phyloP scores from a whole-genome alignment of 2,329 filamentous ascomycete species.

The Colletotrichum sp. region DNA sequence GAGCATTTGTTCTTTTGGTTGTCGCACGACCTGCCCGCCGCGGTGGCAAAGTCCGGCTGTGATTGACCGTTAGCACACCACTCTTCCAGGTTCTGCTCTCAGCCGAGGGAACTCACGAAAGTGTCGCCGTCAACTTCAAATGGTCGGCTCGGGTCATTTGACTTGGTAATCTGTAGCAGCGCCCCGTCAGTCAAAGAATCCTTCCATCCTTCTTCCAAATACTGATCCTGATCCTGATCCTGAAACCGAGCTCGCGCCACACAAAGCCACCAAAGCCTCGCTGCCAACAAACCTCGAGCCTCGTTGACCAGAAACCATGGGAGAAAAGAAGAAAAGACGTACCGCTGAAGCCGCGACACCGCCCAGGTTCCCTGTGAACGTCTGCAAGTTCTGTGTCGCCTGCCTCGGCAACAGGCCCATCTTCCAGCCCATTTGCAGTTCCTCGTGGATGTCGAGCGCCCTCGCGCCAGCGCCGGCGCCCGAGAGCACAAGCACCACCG shows the following conservation, averaged over 20 bases:
- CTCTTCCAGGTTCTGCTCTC: neutral
- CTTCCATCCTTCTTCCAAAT: neutral
- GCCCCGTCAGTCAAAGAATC: neutral
- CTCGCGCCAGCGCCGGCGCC: conserved; percentile 5
- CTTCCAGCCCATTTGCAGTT: conserved; percentile 37
- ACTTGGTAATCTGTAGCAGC: conserved; percentile 40
- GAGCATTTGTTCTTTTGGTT: conserved; percentile 55
- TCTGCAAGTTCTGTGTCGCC: conserved; percentile 41
- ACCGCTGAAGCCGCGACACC: conserved; percentile 40
- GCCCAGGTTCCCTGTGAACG: conserved; percentile 45
- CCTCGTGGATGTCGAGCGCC: conserved; percentile 30
- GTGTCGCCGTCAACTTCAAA: conserved; percentile 49
- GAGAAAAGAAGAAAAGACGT: conserved; percentile 12
- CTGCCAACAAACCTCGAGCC: neutral
- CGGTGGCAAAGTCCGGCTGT: conserved; percentile 46
- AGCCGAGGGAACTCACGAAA: conserved; percentile 40
- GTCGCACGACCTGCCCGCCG: conserved; percentile 49
- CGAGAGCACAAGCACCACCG: neutral
- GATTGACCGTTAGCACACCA: neutral
- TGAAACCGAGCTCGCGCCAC: neutral
- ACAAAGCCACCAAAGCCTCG: neutral
- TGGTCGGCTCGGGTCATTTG: conserved; percentile 40
- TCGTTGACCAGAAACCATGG: neutral
- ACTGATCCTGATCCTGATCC: neutral
- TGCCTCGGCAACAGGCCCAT: conserved; percentile 39